Conservation (phyloP, 768 basidiomycete species). For the Trametes villosa region DNA sequence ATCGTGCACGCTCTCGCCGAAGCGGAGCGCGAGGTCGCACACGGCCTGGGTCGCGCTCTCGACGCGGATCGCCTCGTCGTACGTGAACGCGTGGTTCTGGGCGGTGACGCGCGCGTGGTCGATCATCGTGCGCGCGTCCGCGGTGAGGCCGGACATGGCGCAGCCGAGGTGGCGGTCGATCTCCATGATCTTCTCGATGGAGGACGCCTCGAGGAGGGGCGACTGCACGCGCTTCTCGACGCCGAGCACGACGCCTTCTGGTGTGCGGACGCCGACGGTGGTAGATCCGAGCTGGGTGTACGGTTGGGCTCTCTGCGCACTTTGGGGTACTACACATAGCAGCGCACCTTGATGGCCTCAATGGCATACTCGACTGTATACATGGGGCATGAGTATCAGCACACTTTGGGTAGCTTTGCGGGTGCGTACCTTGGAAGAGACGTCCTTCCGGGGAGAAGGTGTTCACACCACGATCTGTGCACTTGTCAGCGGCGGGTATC, state of each 20-base stretch:
- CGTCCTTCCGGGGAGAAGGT: constrained; percentile 99
- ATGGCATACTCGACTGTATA: constrained; percentile 95
- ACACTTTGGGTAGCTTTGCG: not conserved
- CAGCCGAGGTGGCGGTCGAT: constrained; percentile 96
- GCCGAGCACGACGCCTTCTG: constrained; percentile 88
- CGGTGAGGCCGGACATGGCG: constrained; percentile 96
- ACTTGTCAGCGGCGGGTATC: not conserved
- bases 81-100: constrained; percentile 95
- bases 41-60: constrained; percentile 98
- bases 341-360: constrained; percentile 91
- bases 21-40: constrained; percentile 94
- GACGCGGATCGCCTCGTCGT: constrained; percentile 95
- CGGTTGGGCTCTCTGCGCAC: not conserved
- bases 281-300: constrained; percentile 89
- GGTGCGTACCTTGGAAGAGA: constrained; percentile 86
- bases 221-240: constrained; percentile 99
- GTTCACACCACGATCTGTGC: constrained; percentile 93
- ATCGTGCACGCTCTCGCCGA: constrained; percentile 98
- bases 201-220: constrained; percentile 90
- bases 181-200: constrained; percentile 99
- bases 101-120: constrained; percentile 98
- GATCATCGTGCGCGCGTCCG: constrained; percentile 99
- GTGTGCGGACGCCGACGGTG: constrained; percentile 92
- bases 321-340: not conserved
- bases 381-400: constrained; percentile 7